Evolutionary conservation across 306 rosid genomes (phyloP).

Genomic region (Quercus bicolor): DNA sequence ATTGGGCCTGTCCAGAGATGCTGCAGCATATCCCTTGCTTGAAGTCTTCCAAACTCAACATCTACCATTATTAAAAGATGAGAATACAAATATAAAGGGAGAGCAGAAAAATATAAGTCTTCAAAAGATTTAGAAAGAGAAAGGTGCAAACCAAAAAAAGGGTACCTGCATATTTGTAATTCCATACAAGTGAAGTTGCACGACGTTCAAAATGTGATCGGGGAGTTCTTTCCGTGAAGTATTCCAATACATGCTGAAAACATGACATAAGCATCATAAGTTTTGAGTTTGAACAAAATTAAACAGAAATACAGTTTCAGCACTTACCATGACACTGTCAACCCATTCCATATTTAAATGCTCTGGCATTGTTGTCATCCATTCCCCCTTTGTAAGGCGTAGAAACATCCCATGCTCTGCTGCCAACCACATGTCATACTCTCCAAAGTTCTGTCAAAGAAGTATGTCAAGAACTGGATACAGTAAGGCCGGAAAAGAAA

Average conservation of each 20-base stretch:
- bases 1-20: slow-evolving; percentile 99
- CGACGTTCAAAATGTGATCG: slow-evolving; percentile 69
- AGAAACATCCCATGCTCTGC: slow-evolving; percentile 98
- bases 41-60: slow-evolving; percentile 86
- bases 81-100: slow-evolving; percentile 18
- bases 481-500: slow-evolving; percentile 12
- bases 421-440: slow-evolving; percentile 87
- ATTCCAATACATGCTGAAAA: slow-evolving; percentile 84
- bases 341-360: slow-evolving; percentile 96
- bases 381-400: slow-evolving; percentile 63
- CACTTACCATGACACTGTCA: slow-evolving; percentile 72
- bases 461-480: slow-evolving; percentile 21
- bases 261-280: slow-evolving; percentile 22
- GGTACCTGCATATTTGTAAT: slow-evolving; percentile 88
- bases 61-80: slow-evolving; percentile 41
- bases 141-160: not conserved
- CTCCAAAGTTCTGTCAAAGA: slow-evolving; percentile 70
- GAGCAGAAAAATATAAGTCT: not conserved
- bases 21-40: slow-evolving; percentile 96
- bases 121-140: not conserved
- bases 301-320: slow-evolving; percentile 16
- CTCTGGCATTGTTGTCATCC: slow-evolving; percentile 99
- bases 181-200: slow-evolving; percentile 94
- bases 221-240: slow-evolving; percentile 90
- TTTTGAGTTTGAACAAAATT: slow-evolving; percentile 14